These are phyloP conservation scores for Pseudotulostoma volvatum DNA, from an alignment of 495 filamentous ascomycete species.

Conservation along the genomic window DNA sequence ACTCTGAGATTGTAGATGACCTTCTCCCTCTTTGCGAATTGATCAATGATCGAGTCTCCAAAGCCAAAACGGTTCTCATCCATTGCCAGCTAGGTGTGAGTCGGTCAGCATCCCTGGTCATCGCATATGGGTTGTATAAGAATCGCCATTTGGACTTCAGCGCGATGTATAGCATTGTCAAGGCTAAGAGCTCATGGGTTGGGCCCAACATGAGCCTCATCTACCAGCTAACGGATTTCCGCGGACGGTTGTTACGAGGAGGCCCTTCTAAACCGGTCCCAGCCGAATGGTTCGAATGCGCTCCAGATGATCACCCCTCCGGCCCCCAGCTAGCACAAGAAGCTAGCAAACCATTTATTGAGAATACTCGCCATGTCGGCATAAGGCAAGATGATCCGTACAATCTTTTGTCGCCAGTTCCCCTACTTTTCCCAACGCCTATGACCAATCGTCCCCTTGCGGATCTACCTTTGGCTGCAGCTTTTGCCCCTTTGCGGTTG, in stretches of 20 bases:
- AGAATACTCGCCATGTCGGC: not conserved
- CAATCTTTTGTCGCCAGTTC: not conserved
- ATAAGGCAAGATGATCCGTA: not conserved
- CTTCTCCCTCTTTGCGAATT: conserved; percentile 69
- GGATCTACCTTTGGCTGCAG: not conserved
- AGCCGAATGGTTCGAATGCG: conserved; percentile 18
- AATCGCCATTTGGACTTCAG: conserved; percentile 77
- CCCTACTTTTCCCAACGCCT: conserved; percentile 4
- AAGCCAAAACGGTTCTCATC: conserved; percentile 75
- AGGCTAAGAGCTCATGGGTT: conserved; percentile 83
- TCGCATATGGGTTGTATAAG: conserved; percentile 90
- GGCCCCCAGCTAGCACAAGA: conserved; percentile 19
- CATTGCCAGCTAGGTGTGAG: conserved; percentile 96
- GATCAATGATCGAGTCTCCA: conserved; percentile 60
- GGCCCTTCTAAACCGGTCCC: conserved; percentile 23
- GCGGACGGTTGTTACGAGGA: conserved; percentile 26
- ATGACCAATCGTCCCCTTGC: not conserved
- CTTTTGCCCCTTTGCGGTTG: not conserved
- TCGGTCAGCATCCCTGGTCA: conserved; percentile 88
- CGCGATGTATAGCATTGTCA: conserved; percentile 81
- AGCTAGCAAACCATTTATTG: not conserved
- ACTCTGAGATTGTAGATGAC: conserved; percentile 85
- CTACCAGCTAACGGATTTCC: conserved; percentile 89
- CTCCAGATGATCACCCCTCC: conserved; percentile 14
- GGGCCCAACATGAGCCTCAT: conserved; percentile 97